A percentile compares a stretch with the other conserved stretches of the same genome.
phyloP scores from a whole-genome alignment of 2,329 filamentous ascomycete species.

The Cladosporium sp. region DNA sequence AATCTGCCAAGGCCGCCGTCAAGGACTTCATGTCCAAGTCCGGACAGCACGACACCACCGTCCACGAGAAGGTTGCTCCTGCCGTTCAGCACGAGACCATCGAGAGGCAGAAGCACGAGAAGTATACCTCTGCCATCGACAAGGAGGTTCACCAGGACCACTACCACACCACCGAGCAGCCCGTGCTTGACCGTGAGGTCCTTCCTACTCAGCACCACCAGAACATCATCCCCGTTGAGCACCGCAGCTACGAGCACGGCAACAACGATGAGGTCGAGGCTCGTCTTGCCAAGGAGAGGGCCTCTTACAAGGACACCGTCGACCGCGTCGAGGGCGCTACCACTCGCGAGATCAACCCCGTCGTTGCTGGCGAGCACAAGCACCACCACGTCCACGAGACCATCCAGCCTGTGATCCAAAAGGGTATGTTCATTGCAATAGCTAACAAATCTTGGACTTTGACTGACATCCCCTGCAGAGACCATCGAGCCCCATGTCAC shows the following conservation, averaged over 20 bases:
- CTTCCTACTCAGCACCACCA: conserved; percentile 61
- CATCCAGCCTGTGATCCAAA: conserved; percentile 67
- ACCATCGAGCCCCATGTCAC: conserved; percentile 62
- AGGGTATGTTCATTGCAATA: conserved; percentile 31
- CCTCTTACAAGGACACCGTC: conserved; percentile 51
- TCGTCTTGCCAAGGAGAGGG: conserved; percentile 50
- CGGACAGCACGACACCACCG: conserved; percentile 66
- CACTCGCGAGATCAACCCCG: conserved; percentile 46
- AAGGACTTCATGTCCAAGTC: conserved; percentile 55
- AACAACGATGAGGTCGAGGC: conserved; percentile 46
- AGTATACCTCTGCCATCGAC: conserved; percentile 54
- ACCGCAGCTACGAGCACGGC: conserved; percentile 59
- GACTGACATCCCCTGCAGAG: conserved; percentile 35
- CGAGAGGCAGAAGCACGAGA: conserved; percentile 57
- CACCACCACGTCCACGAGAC: conserved; percentile 66
- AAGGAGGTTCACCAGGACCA: conserved; percentile 69
- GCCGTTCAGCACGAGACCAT: conserved; percentile 59
- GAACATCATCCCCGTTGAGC: conserved; percentile 55
- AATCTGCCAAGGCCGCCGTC: conserved; percentile 62
- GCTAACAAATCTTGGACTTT: neutral
- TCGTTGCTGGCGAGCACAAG: conserved; percentile 58
- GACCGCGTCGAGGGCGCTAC: conserved; percentile 46
- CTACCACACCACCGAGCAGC: conserved; percentile 66
- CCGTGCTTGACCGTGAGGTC: conserved; percentile 53
- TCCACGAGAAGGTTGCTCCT: conserved; percentile 61